These are phyloP conservation scores for Hypsizygus ulmarius DNA, from an alignment of 1,284 basidiomycete species.

Conservation along the genomic window DNA sequence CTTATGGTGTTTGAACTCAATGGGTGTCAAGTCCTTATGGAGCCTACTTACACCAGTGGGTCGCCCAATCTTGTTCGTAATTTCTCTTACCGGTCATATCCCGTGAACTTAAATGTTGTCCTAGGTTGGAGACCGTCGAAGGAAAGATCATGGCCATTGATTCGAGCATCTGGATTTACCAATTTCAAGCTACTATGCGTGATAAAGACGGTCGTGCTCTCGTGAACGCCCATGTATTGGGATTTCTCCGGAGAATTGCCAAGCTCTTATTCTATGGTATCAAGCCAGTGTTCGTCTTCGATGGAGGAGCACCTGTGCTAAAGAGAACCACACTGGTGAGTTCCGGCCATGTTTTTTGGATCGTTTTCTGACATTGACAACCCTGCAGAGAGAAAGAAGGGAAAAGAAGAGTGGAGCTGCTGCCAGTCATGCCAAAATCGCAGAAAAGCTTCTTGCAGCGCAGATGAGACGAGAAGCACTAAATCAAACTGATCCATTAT, in stretches of 20 bases:
- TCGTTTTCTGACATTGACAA: conserved; percentile 2
- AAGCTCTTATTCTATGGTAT: conserved; percentile 97
- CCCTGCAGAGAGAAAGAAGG: conserved; percentile 73
- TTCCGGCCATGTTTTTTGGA: conserved; percentile 8
- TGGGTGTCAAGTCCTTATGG: conserved; percentile 98
- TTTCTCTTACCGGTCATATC: neutral
- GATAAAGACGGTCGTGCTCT: conserved; percentile 93
- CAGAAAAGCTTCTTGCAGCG: conserved; percentile 90
- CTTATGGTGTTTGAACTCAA: conserved; percentile 30
- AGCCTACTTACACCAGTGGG: conserved; percentile 88
- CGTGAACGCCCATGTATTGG: conserved; percentile 93
- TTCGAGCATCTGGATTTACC: conserved; percentile 99
- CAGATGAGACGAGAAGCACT: conserved; percentile 92
- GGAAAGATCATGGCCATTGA: conserved; percentile 94
- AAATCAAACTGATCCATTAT: conserved; percentile 53
- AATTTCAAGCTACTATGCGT: conserved; percentile 98
- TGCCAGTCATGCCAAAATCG: conserved; percentile 78
- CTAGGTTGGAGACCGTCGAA: conserved; percentile 86
- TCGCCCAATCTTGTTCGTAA: conserved; percentile 74
- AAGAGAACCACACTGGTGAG: conserved; percentile 87
- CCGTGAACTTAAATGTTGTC: conserved; percentile 9
- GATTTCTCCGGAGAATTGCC: conserved; percentile 90
- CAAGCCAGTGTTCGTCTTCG: conserved; percentile 96
- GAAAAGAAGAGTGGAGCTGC: conserved; percentile 87
- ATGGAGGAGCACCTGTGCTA: conserved; percentile 87